These are phyloP conservation scores for Candida maltosa DNA, from an alignment of 805 yeast species.

Conservation along the genomic window DNA sequence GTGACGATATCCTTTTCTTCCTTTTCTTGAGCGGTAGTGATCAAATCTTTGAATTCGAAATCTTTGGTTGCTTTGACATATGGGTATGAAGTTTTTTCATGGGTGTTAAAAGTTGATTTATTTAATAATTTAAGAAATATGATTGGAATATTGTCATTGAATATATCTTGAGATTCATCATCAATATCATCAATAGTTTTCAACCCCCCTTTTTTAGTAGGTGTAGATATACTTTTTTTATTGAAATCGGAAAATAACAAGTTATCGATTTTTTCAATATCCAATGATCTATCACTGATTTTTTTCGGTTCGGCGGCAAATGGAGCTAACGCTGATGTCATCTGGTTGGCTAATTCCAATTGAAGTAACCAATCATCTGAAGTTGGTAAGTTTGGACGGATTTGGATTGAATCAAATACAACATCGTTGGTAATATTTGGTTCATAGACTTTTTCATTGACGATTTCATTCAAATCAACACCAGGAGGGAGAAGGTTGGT, in stretches of 20 bases:
- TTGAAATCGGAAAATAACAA: conserved; percentile 48
- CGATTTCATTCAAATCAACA: conserved; percentile 32
- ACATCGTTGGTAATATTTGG: conserved; percentile 50
- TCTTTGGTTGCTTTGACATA: conserved; percentile 8
- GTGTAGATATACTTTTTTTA: conserved; percentile 12
- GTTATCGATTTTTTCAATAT: conserved; percentile 41
- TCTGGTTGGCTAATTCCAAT: conserved; percentile 48
- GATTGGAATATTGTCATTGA: conserved; percentile 11
- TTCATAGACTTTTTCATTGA: conserved; percentile 67
- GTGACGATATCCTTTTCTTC: conserved; percentile 42
- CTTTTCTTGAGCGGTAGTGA: conserved; percentile 9
- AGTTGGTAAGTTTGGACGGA: conserved; percentile 44
- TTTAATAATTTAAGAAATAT: conserved; percentile 17
- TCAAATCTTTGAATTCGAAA: conserved; percentile 18
- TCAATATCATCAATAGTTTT: conserved; percentile 6
- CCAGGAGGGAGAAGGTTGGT: conserved; percentile 30
- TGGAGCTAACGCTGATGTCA: conserved; percentile 40
- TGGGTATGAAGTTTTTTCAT: conserved; percentile 26
- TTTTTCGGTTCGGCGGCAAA: conserved; percentile 10
- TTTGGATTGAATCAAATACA: conserved; percentile 32
- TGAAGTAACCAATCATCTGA: conserved; percentile 67
- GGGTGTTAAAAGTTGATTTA: conserved; percentile 16
- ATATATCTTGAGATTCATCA: conserved; percentile 9
- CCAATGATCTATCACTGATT: conserved; percentile 18
- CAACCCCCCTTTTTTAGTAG: conserved; percentile 7